Evolutionary conservation across 352 stramenopile genomes (phyloP).

Genomic region (Phytopythium helicoides): DNA sequence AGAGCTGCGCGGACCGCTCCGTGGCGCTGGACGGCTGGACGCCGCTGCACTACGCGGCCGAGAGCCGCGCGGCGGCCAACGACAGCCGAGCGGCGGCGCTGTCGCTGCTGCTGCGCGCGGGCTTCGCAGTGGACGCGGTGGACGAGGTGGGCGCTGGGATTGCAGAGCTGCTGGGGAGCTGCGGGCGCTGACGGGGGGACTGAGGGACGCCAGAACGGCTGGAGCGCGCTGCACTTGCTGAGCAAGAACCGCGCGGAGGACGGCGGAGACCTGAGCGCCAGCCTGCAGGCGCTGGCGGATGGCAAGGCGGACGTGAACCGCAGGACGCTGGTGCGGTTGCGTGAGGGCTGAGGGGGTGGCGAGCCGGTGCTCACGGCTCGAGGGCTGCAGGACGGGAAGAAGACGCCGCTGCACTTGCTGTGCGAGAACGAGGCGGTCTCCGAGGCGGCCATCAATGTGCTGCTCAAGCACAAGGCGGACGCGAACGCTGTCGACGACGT

Average conservation of each 20-base stretch:
- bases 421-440: constrained; percentile 69
- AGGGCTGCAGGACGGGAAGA: constrained; percentile 35
- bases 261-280: constrained; percentile 31
- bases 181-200: neutral
- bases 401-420: constrained; percentile 66
- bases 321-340: constrained; percentile 30
- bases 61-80: constrained; percentile 54
- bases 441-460: constrained; percentile 21
- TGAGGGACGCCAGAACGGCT: constrained; percentile 41
- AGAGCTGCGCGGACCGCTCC: constrained; percentile 4
- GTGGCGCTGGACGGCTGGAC: constrained; percentile 68
- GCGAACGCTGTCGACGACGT: constrained; percentile 50
- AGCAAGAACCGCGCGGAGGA: constrained; percentile 58
- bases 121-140: constrained; percentile 48
- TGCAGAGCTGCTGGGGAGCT: neutral
- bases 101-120: constrained; percentile 27
- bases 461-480: constrained; percentile 40
- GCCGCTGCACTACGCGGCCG: constrained; percentile 69
- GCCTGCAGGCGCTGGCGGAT: constrained; percentile 34
- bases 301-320: constrained; percentile 38
- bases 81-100: constrained; percentile 34
- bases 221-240: constrained; percentile 59
- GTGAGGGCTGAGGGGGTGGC: neutral
- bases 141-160: constrained; percentile 65
- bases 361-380: neutral